Conservation (phyloP, 169 alveolate species). For the Eimeria acervulina region DNA sequence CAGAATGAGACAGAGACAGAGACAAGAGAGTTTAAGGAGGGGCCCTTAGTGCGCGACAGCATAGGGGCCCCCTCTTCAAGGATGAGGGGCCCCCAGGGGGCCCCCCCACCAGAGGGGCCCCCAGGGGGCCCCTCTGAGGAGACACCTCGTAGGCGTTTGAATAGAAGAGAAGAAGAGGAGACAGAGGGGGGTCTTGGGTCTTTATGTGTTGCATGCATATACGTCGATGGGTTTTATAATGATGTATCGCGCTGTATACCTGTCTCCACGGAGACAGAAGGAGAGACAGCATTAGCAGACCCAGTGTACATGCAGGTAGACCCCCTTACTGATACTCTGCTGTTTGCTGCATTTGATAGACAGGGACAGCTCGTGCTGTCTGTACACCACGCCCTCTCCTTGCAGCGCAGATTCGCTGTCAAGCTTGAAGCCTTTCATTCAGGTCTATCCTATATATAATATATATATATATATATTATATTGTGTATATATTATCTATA, state of each 20-base stretch:
- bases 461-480: not conserved
- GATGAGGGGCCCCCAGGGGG: no score
- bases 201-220: not conserved
- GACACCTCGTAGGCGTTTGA: no score
- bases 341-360: constrained; percentile 4
- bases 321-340: not conserved
- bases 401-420: not conserved
- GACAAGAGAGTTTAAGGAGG: no score
- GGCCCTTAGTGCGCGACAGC: no score
- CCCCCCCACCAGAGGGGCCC: not conserved
- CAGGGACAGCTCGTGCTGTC: constrained; percentile 35
- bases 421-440: not conserved
- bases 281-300: not conserved
- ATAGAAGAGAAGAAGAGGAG: no score
- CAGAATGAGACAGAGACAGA: not conserved
- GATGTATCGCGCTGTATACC: constrained; percentile 12
- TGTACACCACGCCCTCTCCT: not conserved
- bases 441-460: not conserved
- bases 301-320: constrained; percentile 28
- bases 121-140: not conserved
- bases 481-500: not conserved
- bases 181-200: constrained; percentile 21
- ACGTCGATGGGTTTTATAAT: not conserved
- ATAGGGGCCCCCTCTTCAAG: no score
- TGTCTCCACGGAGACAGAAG: constrained; percentile 34